Percentiles rank a stretch among this genome's conserved stretches.
These are phyloP conservation scores for Ottelia alismoides DNA, from an alignment of 106 monocot species.

Conservation along the genomic window DNA sequence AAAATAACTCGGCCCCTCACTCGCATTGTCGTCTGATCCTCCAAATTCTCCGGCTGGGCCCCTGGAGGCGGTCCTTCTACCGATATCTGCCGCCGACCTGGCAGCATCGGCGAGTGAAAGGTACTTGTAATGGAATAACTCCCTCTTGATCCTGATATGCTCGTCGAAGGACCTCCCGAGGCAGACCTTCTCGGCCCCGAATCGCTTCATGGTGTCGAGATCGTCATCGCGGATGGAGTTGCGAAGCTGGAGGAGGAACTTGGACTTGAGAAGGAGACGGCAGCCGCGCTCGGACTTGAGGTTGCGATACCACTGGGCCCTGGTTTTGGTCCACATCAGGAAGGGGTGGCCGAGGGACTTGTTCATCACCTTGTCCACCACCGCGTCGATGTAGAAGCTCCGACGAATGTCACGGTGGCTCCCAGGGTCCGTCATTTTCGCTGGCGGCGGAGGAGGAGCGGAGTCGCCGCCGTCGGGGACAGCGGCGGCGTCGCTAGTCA, in stretches of 20 bases:
- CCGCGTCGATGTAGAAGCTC: conserved; percentile 10
- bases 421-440: background rate
- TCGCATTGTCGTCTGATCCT: no score
- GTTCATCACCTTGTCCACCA: conserved; percentile 16
- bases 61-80: no score
- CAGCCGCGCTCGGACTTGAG: conserved; percentile 1
- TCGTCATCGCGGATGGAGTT: conserved; percentile 1
- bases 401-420: conserved; percentile 17
- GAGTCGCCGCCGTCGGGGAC: background rate
- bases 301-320: conserved; percentile 7
- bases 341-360: conserved; percentile 8
- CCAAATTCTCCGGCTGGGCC: no score
- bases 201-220: conserved; percentile 2
- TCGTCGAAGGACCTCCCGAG: conserved; percentile 4
- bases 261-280: background rate
- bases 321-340: conserved; percentile 9
- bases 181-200: conserved; percentile 9
- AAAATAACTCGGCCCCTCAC: no score
- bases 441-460: no score
- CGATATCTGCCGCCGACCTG: background rate
- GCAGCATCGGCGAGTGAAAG: conserved; percentile 1
- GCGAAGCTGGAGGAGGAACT: conserved; percentile 3
- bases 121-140: conserved; percentile 5
- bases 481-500: background rate
- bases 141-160: conserved; percentile 11